These are phyloP conservation scores for Lignosus rhinocerotis DNA, from an alignment of 1,284 basidiomycete genomes.

Conservation along the genomic window DNA sequence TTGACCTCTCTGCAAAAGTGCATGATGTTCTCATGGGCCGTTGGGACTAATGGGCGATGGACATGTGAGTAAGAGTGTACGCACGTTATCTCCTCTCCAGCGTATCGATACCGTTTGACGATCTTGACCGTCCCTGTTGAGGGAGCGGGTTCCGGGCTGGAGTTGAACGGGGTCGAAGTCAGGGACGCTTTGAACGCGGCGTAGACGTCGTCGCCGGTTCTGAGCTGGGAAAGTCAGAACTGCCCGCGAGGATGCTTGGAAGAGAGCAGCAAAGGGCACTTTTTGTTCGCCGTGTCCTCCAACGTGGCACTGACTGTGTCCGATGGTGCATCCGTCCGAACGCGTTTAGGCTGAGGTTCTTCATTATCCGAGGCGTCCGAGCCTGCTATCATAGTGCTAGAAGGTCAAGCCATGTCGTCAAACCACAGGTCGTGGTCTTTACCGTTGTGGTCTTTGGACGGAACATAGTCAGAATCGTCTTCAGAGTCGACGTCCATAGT, in stretches of 20 bases:
- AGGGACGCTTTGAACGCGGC: conserved; percentile 25
- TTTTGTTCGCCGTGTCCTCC: conserved; percentile 2
- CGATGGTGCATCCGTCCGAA: conserved; percentile 24
- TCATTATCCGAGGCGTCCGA: conserved; percentile 13
- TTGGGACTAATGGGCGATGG: conserved; percentile 1
- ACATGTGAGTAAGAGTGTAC: conserved; percentile 35
- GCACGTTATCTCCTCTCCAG: conserved; percentile 71
- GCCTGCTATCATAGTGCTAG: not conserved
- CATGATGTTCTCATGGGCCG: not conserved
- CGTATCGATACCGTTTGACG: conserved; percentile 68
- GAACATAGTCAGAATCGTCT: conserved; percentile 68
- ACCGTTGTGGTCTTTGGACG: conserved; percentile 38
- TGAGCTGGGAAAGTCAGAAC: conserved; percentile 22
- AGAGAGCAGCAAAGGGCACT: conserved; percentile 11
- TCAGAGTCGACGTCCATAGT: conserved; percentile 55
- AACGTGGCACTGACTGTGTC: conserved; percentile 10
- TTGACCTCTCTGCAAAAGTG: conserved; percentile 57
- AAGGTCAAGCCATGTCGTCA: not conserved
- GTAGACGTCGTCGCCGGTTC: conserved; percentile 16
- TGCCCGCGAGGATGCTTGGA: not conserved
- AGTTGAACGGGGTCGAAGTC: conserved; percentile 4
- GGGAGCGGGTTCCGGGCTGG: not conserved
- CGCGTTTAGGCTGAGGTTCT: conserved; percentile 17
- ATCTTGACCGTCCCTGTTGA: conserved; percentile 48
- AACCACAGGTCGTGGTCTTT: not conserved